Conservation (phyloP, 2,329 filamentous ascomycete genomes). For the Talaromyces marneffei region DNA sequence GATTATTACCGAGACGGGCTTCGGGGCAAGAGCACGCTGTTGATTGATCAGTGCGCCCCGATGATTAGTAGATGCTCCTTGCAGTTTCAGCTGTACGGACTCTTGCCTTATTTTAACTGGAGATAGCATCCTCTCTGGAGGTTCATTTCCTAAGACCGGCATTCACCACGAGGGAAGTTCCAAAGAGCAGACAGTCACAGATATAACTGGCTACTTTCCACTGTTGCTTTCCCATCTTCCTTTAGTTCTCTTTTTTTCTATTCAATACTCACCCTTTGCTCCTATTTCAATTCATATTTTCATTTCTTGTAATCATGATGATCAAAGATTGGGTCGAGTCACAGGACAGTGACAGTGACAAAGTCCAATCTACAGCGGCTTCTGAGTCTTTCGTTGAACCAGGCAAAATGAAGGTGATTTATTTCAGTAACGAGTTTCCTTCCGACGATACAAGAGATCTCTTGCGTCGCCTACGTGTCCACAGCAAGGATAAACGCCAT, state of each 20-base stretch:
- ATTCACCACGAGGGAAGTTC: background rate
- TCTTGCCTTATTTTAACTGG: background rate
- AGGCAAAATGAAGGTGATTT: conserved; percentile 25
- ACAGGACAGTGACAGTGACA: background rate
- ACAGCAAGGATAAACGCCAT: conserved; percentile 37
- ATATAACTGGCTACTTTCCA: background rate
- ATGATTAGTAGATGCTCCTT: background rate
- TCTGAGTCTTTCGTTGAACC: background rate
- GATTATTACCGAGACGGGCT: background rate
- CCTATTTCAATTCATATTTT: background rate
- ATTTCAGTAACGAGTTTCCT: conserved; percentile 47
- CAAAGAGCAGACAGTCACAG: background rate
- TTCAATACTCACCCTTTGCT: background rate
- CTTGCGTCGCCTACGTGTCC: conserved; percentile 35
- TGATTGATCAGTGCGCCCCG: background rate
- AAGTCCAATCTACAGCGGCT: background rate
- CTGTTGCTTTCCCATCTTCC: background rate
- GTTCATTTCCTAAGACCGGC: background rate
- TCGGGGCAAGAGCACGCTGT: background rate
- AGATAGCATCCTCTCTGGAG: background rate
- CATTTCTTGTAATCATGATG: background rate
- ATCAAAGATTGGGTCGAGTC: background rate
- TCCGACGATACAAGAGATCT: conserved; percentile 40
- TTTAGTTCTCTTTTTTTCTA: background rate
- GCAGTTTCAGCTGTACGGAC: background rate